Base-by-base conservation (phyloP, 768 basidiomycete species). In the Chlorophyllum brunneum region DNA sequence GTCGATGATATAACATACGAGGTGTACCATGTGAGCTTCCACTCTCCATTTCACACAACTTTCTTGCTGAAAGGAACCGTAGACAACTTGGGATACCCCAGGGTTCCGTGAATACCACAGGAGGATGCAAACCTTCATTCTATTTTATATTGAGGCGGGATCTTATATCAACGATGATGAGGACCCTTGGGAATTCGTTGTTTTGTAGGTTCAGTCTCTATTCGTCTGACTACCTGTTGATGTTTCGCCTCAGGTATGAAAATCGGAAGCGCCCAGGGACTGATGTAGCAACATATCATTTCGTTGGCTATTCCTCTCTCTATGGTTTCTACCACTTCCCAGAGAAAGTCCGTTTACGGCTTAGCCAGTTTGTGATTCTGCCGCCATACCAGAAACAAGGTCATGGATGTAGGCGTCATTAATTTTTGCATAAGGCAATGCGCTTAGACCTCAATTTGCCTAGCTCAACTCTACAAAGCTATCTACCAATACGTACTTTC, bases 301-400 rank as follows among this genome's bases (percentile, higher is more conserved):
- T 98, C 59, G 79, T 88, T 41, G 95, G 95, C 8, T 99, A 95
- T 67, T 89, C 92, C 3, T 92, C 94, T 1, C 75, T 98, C 33
- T 98, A 95, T 65, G 89, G 90, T 15, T 99, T 99, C 70, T 97
- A 93, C 71, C 88, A 86, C 67, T 98, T 88, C 70, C 97, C 97
- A 4, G 95, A 97, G 63, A 88, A 79, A 62, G 82, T 88, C 51
- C 82, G 97, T 26, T 62, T 98, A 65, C 80, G 97, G 57, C 70
- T 98, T 51, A 95, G 93, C 63, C 95, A 99, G 79, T 98, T 98
- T 65, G 83, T 98, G 45, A 91, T 98, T 56, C 70, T 92, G 7
- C 85, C 92, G 2, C 93, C 93, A 3, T 95, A 90, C 66, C 94
- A 98, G 70, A 80, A 82, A 18, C 79, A 82, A 58, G 91, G 91